A percentile compares a stretch with the other conserved stretches of the same genome.
Evolutionary conservation across 768 basidiomycete genomes (phyloP).

Genomic region (Phlebiopsis gigantea): DNA sequence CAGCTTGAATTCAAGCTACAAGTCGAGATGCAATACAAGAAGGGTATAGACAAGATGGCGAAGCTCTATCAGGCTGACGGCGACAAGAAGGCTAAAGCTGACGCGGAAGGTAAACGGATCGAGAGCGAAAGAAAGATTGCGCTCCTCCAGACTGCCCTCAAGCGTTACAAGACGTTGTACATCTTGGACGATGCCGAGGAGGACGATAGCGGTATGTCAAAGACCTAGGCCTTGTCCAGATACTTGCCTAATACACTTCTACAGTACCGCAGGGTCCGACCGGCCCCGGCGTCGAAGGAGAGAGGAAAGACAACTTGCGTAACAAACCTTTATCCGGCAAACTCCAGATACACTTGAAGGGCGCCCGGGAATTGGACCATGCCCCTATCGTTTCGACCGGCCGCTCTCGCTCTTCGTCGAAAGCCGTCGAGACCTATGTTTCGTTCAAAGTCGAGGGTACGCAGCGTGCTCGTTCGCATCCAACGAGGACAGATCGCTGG

Average conservation of each 20-base stretch:
- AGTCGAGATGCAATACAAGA: conserved; percentile 96
- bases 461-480: conserved; percentile 86
- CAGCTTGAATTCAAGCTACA: conserved; percentile 99
- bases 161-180: conserved; percentile 93
- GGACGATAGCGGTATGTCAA: conserved; percentile 61
- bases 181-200: conserved; percentile 86
- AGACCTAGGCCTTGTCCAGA: conserved; percentile 9
- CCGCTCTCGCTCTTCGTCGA: conserved; percentile 71
- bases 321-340: conserved; percentile 93
- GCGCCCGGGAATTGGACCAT: conserved; percentile 93
- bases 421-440: conserved; percentile 83
- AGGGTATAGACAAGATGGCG: conserved; percentile 98
- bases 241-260: neutral
- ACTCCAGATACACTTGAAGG: conserved; percentile 81
- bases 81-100: conserved; percentile 91
- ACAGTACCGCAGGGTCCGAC: conserved; percentile 27
- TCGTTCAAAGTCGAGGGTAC: conserved; percentile 96
- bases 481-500: conserved; percentile 94
- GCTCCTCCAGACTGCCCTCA: conserved; percentile 84
- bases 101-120: conserved; percentile 89
- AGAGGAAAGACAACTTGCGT: conserved; percentile 88
- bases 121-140: conserved; percentile 98
- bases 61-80: conserved; percentile 95
- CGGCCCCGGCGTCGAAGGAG: conserved; percentile 64
- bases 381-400: conserved; percentile 64